Base-by-base conservation (phyloP, 352 stramenopile species). In the Pythium aristosporum region DNA sequence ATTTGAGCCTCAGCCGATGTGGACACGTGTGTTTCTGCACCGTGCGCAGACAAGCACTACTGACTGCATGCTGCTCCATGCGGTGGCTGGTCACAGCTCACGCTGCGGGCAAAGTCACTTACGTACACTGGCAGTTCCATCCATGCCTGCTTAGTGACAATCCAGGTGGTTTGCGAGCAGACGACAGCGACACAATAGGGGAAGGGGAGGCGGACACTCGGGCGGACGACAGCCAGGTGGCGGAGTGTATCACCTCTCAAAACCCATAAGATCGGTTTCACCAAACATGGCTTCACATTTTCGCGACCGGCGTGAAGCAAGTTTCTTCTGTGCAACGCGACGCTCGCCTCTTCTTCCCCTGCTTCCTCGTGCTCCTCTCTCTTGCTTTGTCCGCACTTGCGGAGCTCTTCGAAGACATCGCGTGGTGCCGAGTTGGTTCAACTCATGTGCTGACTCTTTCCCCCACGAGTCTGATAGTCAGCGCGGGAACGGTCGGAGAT, bases 171-270 rank as follows among this genome's bases (percentile, higher is more conserved):
- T 62, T 54, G 6, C 7, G 13, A 30, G 28, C 21, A 43, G 55
- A 62, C 43, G 28, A 62, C 55, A 20, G 54, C 55, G 3, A 21
- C 23, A 62, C 55, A 54, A 62, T 52, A 62, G 55, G 55, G 41
- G 43, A 54, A 62, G 55, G 55, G 55, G 55, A 61, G 30, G 55
- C 42, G 55, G 55, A 62, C 55, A 42, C 11, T 18, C 32, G 0
- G 32, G 2, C 16, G 52, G 15, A 12, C 15, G 37, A 18, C 21
- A 9, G 23, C 20, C 36, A 36, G 11, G 11, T 36, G 10, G 25
- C 34, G 13, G 39, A n/a, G 28, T 18, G 54, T n/a, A 61, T 36
- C 25, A 62, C 55, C 43, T 62, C 28, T 54, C 2, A 46, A 46
- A 62, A 10, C n/a, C 2, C 20, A 62, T 62, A 62, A 62, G 55